Conservation (phyloP, 202 grass and related monocot species). For the Digitaria exilis region DNA sequence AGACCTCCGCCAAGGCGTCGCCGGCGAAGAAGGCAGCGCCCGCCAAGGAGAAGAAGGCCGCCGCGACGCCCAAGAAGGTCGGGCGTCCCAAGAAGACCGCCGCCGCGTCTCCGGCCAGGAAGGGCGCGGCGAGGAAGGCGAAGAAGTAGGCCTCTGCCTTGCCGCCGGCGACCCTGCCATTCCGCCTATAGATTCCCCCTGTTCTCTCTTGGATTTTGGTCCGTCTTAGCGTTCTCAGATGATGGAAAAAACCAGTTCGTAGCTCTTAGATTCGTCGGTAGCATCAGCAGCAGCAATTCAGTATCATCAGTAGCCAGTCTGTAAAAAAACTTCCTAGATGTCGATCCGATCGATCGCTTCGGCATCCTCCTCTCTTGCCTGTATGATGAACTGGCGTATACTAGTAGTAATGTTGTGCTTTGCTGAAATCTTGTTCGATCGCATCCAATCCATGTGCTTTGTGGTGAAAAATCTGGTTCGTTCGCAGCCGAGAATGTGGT, state of each 20-base stretch:
- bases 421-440: neutral
- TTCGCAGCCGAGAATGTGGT: no score
- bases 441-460: neutral
- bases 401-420: neutral
- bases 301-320: neutral
- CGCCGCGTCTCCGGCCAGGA: neutral
- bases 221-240: neutral
- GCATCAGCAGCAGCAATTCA: neutral
- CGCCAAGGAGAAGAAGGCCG: neutral
- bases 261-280: neutral
- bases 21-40: neutral
- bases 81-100: slow-evolving; percentile 2
- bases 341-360: neutral
- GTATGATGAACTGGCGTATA: neutral
- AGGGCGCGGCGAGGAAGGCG: slow-evolving; percentile 52
- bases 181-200: slow-evolving; percentile 3
- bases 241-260: neutral
- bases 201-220: neutral
- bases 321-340: slow-evolving; percentile 7
- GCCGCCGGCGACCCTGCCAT: neutral
- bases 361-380: neutral
- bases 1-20: slow-evolving; percentile 18
- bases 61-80: neutral
- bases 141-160: slow-evolving; percentile 59
- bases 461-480: neutral